phyloP scores from a whole-genome alignment of 1,284 basidiomycete genomes.

The Ceraceosorus guamensis region DNA sequence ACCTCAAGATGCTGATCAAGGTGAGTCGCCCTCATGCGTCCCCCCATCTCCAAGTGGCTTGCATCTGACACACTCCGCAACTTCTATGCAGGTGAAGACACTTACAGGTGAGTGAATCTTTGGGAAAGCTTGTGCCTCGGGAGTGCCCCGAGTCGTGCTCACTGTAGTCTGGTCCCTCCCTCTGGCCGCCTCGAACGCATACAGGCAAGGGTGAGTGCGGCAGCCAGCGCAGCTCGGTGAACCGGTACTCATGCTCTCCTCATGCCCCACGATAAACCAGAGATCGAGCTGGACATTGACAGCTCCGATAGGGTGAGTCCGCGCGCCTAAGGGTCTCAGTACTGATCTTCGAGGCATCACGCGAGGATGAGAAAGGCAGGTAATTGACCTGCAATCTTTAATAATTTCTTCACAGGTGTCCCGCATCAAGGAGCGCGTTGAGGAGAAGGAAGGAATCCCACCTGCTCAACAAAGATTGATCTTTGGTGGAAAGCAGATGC shows the following conservation, averaged over 20 bases:
- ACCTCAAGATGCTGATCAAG: constrained; percentile 41
- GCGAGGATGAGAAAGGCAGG: neutral
- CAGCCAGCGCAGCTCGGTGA: neutral
- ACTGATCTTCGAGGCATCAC: neutral
- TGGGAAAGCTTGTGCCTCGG: too few relatives aligned
- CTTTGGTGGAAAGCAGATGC: constrained; percentile 88
- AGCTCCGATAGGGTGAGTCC: constrained; percentile 70
- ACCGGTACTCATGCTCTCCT: constrained; percentile 7
- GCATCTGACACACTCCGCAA: too few relatives aligned
- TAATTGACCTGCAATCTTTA: neutral
- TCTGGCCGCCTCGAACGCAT: too few relatives aligned
- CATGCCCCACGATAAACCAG: constrained; percentile 14
- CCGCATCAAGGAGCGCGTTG: constrained; percentile 95
- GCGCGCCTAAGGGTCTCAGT: neutral
- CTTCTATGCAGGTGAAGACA: constrained; percentile 62
- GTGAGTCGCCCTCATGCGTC: too few relatives aligned
- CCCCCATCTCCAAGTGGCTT: too few relatives aligned
- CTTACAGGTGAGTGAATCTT: constrained; percentile 86
- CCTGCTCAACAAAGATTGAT: constrained; percentile 94
- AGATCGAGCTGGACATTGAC: constrained; percentile 96
- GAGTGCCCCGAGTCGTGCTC: too few relatives aligned
- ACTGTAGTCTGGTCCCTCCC: too few relatives aligned
- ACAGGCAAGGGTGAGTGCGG: constrained; percentile 3
- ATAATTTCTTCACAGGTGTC: constrained; percentile 60
- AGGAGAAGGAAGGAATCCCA: constrained; percentile 97